phyloP scores from a whole-genome alignment of 345 rosid species.

The Populus davidiana region DNA sequence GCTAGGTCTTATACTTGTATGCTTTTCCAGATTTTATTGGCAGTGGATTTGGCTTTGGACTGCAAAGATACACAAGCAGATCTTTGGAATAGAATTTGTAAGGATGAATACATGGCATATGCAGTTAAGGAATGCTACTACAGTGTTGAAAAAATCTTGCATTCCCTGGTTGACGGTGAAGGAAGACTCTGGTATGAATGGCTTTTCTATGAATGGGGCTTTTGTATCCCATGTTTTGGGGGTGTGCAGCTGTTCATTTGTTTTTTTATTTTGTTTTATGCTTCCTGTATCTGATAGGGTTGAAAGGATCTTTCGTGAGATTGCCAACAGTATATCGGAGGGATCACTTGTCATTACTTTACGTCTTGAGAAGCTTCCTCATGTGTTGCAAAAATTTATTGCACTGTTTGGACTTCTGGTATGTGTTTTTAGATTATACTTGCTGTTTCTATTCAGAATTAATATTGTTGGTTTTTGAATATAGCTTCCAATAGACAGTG shows the following conservation, averaged over 20 bases:
- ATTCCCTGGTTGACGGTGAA: conserved; percentile 84
- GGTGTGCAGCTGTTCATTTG: not conserved
- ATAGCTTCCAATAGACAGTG: not conserved
- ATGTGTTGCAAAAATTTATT: conserved; percentile 77
- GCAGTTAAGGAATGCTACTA: conserved; percentile 97
- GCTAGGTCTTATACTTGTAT: not conserved
- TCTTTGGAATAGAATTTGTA: conserved; percentile 78
- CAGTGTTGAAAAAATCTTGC: conserved; percentile 73
- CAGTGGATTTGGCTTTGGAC: conserved; percentile 91
- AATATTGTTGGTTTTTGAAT: not conserved
- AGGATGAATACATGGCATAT: conserved; percentile 95
- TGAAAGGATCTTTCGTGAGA: conserved; percentile 84
- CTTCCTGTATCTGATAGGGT: conserved; percentile 53
- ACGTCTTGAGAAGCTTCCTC: conserved; percentile 63
- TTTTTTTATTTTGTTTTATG: conserved; percentile 14
- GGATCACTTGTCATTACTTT: conserved; percentile 72
- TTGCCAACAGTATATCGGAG: conserved; percentile 62
- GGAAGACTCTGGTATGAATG: conserved; percentile 80
- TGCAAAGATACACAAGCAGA: conserved; percentile 74
- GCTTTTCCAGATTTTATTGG: conserved; percentile 71
- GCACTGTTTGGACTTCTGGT: conserved; percentile 96
- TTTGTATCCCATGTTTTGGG: conserved; percentile 6
- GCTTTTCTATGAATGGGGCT: not conserved
- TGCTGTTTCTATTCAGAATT: not conserved
- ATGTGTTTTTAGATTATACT: conserved; percentile 12